Percentiles rank a stretch among this genome's conserved stretches.
phyloP scores from a whole-genome alignment of 495 filamentous ascomycete species.

The Hyaloscypha hepaticicola region DNA sequence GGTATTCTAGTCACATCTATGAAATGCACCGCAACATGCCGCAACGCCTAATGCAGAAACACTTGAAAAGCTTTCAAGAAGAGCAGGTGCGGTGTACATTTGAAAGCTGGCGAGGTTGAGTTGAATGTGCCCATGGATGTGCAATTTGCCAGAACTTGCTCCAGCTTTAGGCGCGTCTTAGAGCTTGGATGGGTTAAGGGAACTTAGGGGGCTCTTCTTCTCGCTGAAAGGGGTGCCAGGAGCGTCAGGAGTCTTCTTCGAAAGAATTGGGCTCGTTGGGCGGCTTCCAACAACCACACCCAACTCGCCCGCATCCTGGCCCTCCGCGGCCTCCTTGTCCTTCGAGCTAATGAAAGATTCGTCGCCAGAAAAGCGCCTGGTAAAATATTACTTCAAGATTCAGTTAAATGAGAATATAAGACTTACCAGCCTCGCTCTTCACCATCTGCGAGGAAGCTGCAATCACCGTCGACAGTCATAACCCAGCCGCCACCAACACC shows the following conservation, averaged over 20 bases:
- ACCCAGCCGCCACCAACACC: slow-evolving; percentile 82
- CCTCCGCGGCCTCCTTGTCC: slow-evolving; percentile 15
- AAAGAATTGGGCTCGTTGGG: not conserved
- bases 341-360: slow-evolving; percentile 58
- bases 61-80: not conserved
- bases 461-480: slow-evolving; percentile 77
- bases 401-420: slow-evolving; percentile 5
- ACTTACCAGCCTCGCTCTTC: slow-evolving; percentile 90
- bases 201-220: not conserved
- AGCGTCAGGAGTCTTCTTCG: slow-evolving; percentile 8
- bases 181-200: not conserved
- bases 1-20: not conserved
- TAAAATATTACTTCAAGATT: slow-evolving; percentile 13
- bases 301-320: slow-evolving; percentile 35
- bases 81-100: not conserved
- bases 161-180: not conserved
- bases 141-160: no score
- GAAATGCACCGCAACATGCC: not conserved
- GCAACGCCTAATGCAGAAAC: not conserved
- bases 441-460: slow-evolving; percentile 70
- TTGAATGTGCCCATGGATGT: no score
- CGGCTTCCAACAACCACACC: slow-evolving; percentile 34
- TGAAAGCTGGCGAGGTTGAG: no score
- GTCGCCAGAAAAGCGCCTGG: slow-evolving; percentile 74
- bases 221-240: not conserved